phyloP scores from a whole-genome alignment of 148 eudicot genomes.

The Rhododendron molle region DNA sequence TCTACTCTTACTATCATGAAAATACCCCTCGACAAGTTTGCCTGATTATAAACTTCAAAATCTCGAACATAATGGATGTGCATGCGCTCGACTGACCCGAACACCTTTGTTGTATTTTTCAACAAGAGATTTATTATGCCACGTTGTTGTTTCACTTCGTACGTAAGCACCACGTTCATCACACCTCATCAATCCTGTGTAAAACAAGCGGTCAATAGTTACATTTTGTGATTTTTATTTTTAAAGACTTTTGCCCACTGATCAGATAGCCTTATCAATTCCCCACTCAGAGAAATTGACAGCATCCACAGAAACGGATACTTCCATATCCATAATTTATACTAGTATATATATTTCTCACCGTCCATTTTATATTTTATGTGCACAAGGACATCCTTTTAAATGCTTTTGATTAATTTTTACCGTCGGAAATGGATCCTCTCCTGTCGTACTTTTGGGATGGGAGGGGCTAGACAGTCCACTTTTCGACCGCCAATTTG shows the following conservation, averaged over 20 bases:
- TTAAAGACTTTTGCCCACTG: neutral
- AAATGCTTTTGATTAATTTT: neutral
- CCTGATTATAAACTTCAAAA: too few relatives aligned
- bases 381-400: neutral
- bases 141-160: neutral
- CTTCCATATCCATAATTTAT: neutral
- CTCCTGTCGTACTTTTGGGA: too few relatives aligned
- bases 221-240: too few relatives aligned
- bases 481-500: too few relatives aligned
- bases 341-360: neutral
- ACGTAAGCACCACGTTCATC: neutral
- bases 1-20: too few relatives aligned
- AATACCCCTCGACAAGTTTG: too few relatives aligned
- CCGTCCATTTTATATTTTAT: neutral
- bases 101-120: too few relatives aligned
- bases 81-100: too few relatives aligned
- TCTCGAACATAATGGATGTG: too few relatives aligned
- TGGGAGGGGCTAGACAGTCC: too few relatives aligned
- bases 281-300: neutral
- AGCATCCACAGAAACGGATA: neutral
- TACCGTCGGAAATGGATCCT: too few relatives aligned
- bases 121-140: too few relatives aligned
- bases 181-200: neutral
- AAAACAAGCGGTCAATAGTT: neutral
- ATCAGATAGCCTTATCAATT: neutral